Conservation (phyloP, 345 rosid genomes). For the Acer saccharum region DNA sequence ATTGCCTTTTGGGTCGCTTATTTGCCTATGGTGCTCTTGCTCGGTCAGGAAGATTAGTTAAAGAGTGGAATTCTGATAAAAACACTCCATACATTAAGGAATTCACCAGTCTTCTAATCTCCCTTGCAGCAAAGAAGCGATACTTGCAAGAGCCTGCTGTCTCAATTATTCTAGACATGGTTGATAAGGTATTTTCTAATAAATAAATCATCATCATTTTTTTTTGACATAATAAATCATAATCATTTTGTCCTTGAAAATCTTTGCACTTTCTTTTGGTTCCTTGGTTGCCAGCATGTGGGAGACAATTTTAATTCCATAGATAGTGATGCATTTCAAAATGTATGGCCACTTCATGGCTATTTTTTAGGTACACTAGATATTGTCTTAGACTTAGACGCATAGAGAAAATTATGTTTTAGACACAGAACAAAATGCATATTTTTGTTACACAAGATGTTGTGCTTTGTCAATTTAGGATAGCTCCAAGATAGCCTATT, state of each 20-base stretch:
- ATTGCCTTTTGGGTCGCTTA: slow-evolving; percentile 86
- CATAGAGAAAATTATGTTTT: background rate
- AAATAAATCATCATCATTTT: background rate
- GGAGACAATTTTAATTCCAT: background rate
- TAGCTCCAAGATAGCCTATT: background rate
- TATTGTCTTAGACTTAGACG: background rate
- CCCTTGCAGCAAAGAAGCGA: slow-evolving; percentile 74
- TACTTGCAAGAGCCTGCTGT: slow-evolving; percentile 95
- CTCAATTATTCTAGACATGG: slow-evolving; percentile 63
- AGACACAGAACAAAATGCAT: too few species aligned
- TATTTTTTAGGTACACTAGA: background rate
- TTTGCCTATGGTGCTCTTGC: slow-evolving; percentile 91
- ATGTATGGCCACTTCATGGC: background rate
- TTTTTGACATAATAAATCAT: background rate
- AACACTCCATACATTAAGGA: slow-evolving; percentile 58
- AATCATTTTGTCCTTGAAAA: slow-evolving; percentile 1
- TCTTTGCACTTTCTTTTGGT: background rate
- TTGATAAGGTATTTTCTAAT: slow-evolving; percentile 61
- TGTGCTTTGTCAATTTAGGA: background rate
- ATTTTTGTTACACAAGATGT: background rate
- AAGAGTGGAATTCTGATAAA: slow-evolving; percentile 64
- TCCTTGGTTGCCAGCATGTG: background rate
- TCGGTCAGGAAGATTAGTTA: slow-evolving; percentile 66
- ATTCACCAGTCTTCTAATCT: slow-evolving; percentile 56
- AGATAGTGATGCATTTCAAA: background rate